Evolutionary conservation across 2,329 filamentous ascomycete genomes (phyloP).

Genomic region (Cercospora sojina): DNA sequence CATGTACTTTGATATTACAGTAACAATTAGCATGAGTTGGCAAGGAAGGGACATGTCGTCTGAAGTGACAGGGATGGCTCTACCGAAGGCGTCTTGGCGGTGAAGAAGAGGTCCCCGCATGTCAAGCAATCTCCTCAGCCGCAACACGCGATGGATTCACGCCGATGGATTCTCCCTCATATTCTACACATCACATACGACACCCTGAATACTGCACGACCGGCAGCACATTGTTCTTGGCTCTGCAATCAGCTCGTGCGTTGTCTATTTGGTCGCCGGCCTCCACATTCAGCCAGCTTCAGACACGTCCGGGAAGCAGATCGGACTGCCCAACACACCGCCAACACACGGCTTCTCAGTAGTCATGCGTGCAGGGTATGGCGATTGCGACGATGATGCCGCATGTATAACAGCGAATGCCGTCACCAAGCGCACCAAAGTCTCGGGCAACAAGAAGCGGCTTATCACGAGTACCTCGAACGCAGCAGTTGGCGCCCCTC

Average conservation of each 20-base stretch:
- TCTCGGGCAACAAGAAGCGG: constrained; percentile 3
- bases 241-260: neutral
- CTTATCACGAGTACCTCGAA: constrained; percentile 5
- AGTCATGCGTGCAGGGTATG: constrained; percentile 1
- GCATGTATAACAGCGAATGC: neutral
- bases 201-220: neutral
- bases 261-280: neutral
- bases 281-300: neutral
- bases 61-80: neutral
- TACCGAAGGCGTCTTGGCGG: neutral
- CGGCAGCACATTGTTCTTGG: neutral
- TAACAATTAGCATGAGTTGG: neutral
- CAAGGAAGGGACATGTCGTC: neutral
- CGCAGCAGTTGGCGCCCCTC: neutral
- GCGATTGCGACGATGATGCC: neutral
- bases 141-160: neutral
- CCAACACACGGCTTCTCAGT: neutral
- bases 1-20: neutral
- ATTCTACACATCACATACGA: neutral
- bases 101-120: neutral
- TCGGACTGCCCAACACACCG: neutral
- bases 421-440: neutral
- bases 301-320: neutral
- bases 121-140: neutral
- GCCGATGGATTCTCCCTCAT: neutral